Base-by-base conservation (phyloP, 306 rosid species). In the Dryas octopetala region DNA sequence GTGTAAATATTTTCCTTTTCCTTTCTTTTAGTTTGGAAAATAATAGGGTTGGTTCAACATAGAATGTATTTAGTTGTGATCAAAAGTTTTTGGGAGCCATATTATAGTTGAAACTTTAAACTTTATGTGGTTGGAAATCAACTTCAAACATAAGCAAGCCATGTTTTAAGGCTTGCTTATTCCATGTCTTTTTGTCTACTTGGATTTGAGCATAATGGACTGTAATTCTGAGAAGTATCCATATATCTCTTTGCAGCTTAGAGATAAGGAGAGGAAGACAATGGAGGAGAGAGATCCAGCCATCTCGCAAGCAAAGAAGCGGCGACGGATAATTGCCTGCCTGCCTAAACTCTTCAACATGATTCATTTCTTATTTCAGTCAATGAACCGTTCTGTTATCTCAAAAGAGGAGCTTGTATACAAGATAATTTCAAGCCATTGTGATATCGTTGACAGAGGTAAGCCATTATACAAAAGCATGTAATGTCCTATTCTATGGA, bases 301-400 rank as follows among this genome's bases (percentile, higher is more conserved):
- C 15, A 84, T 92, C 75, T 78, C 92, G 54, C 86, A 75, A 80
- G 97, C 97, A 52, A 95, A 86, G 86, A 84, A 84, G 74, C 85
- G 96, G 61, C 77, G 49, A 73, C 82, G 85, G 59, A 78, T 82
- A 86, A 88, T 88, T 28, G 87, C 93, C 46, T 38, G 80, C 47
- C 87, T 90, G 74, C 97, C 97, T 52, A 90, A 84, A 76, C 88
- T 95, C 83, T 92, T 92, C 74, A 81, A 90, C 85, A 89, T 78
- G 86, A 86, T 95, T 76, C 84, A 79, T 66, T 71, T 85, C 78
- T 77, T 95, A 65, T 76, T 78, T 77, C 91, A 83, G 80, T 83
- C 90, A 10, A 74, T 57, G 44, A 86, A 75, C 46, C 88, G 87
- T 4, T 80, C 89, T 12, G 83, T 86, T 46, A 79, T 92, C 68